Evolutionary conservation across 2,329 filamentous ascomycete species (phyloP), one percentile per base, ranked within the genome.

Genomic region (Corinectria fuckeliana): DNA sequence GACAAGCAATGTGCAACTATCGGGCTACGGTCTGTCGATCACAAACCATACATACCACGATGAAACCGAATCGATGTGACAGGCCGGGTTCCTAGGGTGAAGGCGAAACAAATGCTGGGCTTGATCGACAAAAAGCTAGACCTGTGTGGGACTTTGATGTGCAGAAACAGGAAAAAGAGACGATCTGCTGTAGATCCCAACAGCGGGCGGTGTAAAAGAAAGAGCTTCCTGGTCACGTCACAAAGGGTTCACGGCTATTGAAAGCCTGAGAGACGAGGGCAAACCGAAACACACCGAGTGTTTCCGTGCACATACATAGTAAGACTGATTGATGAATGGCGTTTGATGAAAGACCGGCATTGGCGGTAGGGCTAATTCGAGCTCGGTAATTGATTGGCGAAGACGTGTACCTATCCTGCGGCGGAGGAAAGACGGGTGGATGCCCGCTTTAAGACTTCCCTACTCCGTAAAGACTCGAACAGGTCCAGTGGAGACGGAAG

Each of bases 11-110:
- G 38, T 44, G 38, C 11, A 25, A n/a, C n/a, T n/a, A n/a, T n/a
- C 42, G 21, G 49, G 42, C 26, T 38, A 32, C 18, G 42, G n/a
- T 52, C 28, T 26, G 56, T 59, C 50, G 56, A 59, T 59, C 56
- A 26, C 23, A 32, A 32, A 44, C 34, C 30, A 41, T 47, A 51
- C 10, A 28, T 28, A 28, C 2, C 23, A 34, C 6, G 41, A 52
- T 25, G 18, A 57, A 52, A 51, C 23, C 28, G 32, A 41, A 51
- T 52, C 38, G 10, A 11, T 30, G n/a, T 44, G 36, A 50, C 47
- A 50, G 36, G 44, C 30, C 32, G 21, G 36, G 50, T 36, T 38
- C 23, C 32, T 30, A 25, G 23, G 42, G 13, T 16, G 20, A 23
- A n/a, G 16, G 21, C 39, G 21, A 25, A 45, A 18, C 25, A 11